These are phyloP conservation scores for Arabidopsis hybrid DNA, from an alignment of 441 rosid species.

Conservation along the genomic window DNA sequence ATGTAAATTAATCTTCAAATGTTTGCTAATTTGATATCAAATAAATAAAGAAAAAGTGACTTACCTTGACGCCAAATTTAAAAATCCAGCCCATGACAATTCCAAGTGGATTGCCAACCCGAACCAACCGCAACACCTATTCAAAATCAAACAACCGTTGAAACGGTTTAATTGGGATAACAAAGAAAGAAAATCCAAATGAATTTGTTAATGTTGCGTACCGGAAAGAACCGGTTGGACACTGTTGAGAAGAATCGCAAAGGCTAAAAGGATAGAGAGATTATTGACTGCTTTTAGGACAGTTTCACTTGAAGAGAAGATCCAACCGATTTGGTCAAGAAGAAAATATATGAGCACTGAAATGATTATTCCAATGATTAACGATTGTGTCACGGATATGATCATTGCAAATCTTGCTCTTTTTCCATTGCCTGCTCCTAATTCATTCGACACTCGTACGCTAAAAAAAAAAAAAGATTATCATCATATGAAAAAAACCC, in stretches of 20 bases:
- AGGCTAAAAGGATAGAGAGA: conserved; percentile 58
- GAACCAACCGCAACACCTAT: conserved; percentile 86
- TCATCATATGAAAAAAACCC: background rate
- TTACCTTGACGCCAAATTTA: conserved; percentile 61
- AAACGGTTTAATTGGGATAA: background rate
- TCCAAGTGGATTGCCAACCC: conserved; percentile 90
- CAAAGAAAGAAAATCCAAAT: background rate
- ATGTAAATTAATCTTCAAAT: background rate
- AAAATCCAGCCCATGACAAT: conserved; percentile 62
- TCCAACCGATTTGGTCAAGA: conserved; percentile 54
- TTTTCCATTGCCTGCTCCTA: conserved; percentile 73
- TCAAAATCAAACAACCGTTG: background rate
- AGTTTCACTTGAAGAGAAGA: conserved; percentile 59
- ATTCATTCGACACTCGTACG: conserved; percentile 79
- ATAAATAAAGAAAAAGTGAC: background rate
- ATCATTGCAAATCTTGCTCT: conserved; percentile 67
- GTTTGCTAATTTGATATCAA: background rate
- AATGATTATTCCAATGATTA: conserved; percentile 58
- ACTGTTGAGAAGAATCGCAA: conserved; percentile 75
- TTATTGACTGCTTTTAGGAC: conserved; percentile 58
- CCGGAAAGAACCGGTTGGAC: conserved; percentile 84
- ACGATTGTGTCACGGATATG: conserved; percentile 61
- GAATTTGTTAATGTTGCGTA: conserved; percentile 1
- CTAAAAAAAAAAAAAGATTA: background rate
- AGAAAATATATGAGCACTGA: conserved; percentile 52